Conservation (phyloP, 2,329 filamentous ascomycete genomes). For the Stagonosporopsis chrysanthemi region DNA sequence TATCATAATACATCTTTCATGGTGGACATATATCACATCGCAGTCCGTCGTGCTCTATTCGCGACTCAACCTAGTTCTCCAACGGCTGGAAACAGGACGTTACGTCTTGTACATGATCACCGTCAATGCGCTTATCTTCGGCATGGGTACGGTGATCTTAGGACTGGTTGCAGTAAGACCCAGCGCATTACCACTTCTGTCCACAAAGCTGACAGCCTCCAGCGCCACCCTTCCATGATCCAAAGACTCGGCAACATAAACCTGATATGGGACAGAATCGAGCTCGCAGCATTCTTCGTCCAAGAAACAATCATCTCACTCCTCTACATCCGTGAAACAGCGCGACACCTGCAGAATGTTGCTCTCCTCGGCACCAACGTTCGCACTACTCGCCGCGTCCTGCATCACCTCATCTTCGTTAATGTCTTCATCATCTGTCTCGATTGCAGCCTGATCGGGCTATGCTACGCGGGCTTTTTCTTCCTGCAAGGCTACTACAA, state of each 20-base stretch:
- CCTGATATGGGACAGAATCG: conserved; percentile 48
- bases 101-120: conserved; percentile 64
- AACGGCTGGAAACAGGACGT: conserved; percentile 34
- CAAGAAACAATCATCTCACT: conserved; percentile 49
- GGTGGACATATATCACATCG: conserved; percentile 66
- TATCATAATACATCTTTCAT: conserved; percentile 59
- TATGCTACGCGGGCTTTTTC: conserved; percentile 50
- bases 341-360: conserved; percentile 48
- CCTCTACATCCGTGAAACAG: conserved; percentile 61
- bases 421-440: conserved; percentile 52
- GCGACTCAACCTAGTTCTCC: conserved; percentile 64
- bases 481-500: conserved; percentile 51
- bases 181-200: not conserved
- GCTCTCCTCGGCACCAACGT: conserved; percentile 25
- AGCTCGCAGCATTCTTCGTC: conserved; percentile 51
- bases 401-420: conserved; percentile 47
- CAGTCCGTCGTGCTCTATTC: conserved; percentile 68
- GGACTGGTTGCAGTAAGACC: conserved; percentile 56
- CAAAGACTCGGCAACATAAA: conserved; percentile 18
- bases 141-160: conserved; percentile 61
- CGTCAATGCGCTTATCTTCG: conserved; percentile 59
- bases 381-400: conserved; percentile 23
- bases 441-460: conserved; percentile 49
- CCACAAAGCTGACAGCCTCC: conserved; percentile 12
- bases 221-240: conserved; percentile 27